Evolutionary conservation across 139 green algal genomes (phyloP).

Genomic region (Chlamydomonas eustigma): DNA sequence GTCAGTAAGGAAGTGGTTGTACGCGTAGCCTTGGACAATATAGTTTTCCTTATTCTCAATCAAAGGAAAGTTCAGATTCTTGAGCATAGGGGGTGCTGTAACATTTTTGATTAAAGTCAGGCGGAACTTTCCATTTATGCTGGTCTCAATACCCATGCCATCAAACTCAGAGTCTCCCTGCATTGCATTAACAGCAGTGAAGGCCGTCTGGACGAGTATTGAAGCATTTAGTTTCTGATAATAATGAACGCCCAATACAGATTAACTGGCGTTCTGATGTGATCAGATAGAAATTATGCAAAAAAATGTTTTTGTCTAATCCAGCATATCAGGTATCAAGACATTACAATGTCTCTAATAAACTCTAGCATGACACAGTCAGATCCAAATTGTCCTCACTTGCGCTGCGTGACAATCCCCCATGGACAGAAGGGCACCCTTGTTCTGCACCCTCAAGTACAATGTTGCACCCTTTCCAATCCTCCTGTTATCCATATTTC

Average conservation of each 20-base stretch:
- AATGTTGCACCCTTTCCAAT: constrained; percentile 53
- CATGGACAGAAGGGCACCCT: constrained; percentile 57
- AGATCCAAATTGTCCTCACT: background rate
- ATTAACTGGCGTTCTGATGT: background rate
- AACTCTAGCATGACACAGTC: background rate
- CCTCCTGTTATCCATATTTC: constrained; percentile 65
- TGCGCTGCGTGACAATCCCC: constrained; percentile 54
- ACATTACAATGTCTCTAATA: background rate
- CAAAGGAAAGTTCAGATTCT: constrained; percentile 49
- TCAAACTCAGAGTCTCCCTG: constrained; percentile 59
- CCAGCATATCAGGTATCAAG: background rate
- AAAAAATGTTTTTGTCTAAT: background rate
- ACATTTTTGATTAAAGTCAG: constrained; percentile 59
- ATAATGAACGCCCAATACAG: background rate
- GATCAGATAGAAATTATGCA: too few species aligned
- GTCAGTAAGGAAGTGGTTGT: constrained; percentile 49
- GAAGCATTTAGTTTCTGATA: background rate
- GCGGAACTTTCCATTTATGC: constrained; percentile 57
- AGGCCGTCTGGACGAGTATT: too few species aligned
- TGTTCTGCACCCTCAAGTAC: constrained; percentile 63
- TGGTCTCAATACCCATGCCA: constrained; percentile 67
- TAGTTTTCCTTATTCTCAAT: constrained; percentile 53
- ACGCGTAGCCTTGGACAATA: constrained; percentile 64
- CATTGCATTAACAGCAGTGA: too few species aligned
- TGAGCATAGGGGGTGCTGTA: background rate